Base-by-base conservation (phyloP, 2,329 filamentous ascomycete genomes). In the Aureobasidium sp. region DNA sequence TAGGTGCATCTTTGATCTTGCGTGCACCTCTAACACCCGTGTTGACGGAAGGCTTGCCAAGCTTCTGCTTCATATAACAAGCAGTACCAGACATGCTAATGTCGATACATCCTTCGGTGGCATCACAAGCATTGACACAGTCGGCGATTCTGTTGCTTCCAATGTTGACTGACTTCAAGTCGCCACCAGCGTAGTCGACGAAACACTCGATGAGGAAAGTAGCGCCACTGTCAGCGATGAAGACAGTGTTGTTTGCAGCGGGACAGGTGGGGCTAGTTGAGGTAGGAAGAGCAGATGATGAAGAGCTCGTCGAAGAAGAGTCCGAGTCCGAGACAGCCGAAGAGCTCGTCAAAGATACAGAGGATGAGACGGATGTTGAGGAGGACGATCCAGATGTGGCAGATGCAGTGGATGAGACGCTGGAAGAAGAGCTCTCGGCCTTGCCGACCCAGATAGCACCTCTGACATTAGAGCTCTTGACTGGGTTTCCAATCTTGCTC, bases 81-180 rank as follows among this genome's bases (percentile, higher is more conserved):
- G 63, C 60, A 22, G 63, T 64, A 14, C 60, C 59, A 11, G 60
- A 58, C 44, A 62, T 62, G 20, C 60, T 57, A 8, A 64, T 61
- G 22, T 64, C 63, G 9, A 64, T 44, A 29, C 63, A 64, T 36
- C 53, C 61, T 15, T 44, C 52, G n/a, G 59, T 62, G 4, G 59
- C 29, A 42, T 62, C 52, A 34, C 63, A 64, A 45, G 47, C 51
- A 20, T 62, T 53, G 41, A 64, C 42, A 29, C 63, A 64, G 27
- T 62, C 63, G 7, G 53, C 52, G 37, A 64, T 62, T 17, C 42
- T 59, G 41, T 58, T 51, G 36, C 53, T 48, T 17, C n/a, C 22
- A 41, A 61, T 60, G n/a, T 57, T 37, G 51, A 60, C 56, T 9
- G 37, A 22, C 39, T 63, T 58, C 52, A 64, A 15, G n/a, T 64